Evolutionary conservation across 2,329 filamentous ascomycete species (phyloP).

Genomic region (Trichoderma asperellum): DNA sequence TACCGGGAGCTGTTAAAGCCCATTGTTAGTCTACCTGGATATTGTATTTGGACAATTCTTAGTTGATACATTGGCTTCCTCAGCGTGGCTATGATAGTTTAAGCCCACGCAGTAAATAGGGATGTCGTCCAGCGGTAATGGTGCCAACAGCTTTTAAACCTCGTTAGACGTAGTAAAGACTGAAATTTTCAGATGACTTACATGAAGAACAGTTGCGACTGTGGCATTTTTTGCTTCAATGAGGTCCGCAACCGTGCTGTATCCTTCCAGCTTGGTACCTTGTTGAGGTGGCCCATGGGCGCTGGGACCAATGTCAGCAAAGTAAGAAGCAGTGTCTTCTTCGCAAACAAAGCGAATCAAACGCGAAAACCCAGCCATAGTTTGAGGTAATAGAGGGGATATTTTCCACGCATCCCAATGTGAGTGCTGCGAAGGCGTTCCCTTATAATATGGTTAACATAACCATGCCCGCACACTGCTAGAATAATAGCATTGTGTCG

Average conservation of each 20-base stretch:
- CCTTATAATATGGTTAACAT: too few species aligned
- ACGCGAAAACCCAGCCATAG: slow-evolving; percentile 18
- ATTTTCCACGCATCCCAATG: too few species aligned
- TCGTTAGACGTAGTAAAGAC: background rate
- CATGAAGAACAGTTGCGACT: background rate
- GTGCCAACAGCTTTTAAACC: slow-evolving; percentile 14
- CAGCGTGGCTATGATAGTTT: slow-evolving; percentile 38
- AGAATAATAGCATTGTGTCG: too few species aligned
- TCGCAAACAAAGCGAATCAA: slow-evolving; percentile 32
- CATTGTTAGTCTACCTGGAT: too few species aligned
- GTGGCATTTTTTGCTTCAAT: background rate
- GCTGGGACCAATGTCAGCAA: slow-evolving; percentile 31
- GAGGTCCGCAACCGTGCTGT: background rate
- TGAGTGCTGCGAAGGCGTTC: too few species aligned
- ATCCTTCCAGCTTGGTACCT: background rate
- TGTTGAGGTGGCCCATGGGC: background rate
- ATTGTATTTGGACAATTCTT: too few species aligned
- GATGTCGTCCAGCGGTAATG: slow-evolving; percentile 7
- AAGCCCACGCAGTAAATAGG: slow-evolving; percentile 37
- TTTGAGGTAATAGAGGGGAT: too few species aligned
- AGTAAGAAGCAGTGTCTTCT: slow-evolving; percentile 28
- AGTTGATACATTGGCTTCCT: slow-evolving; percentile 28
- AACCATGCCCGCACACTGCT: too few species aligned
- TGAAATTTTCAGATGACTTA: background rate
- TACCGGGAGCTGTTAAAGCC: slow-evolving; percentile 13